Evolutionary conservation across 192 early-diverging fungal species (phyloP).

Genomic region (Chytriomyces confervae): DNA sequence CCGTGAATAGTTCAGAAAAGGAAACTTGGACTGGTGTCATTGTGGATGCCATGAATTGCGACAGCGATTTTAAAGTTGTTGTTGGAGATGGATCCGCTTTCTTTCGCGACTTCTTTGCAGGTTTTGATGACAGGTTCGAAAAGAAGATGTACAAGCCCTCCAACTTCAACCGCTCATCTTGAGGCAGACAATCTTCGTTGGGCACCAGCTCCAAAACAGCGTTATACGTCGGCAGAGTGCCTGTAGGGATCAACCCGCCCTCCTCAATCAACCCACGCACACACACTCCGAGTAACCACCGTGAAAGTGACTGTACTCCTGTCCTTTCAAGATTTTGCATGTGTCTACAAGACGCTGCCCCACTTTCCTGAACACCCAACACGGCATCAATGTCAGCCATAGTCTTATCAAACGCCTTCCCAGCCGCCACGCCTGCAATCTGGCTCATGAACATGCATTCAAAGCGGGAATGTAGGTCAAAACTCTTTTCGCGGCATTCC

Average conservation of each 20-base stretch:
- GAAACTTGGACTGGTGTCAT: no score
- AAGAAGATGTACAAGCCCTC: slow-evolving; percentile 8
- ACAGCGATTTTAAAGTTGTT: background rate
- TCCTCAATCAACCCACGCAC: slow-evolving; percentile 7
- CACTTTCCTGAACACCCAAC: no score
- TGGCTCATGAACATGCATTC: background rate
- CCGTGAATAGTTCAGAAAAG: slow-evolving; percentile 26
- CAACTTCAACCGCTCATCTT: background rate
- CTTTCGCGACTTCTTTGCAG: background rate
- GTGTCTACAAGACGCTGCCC: no score
- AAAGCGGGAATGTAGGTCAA: background rate
- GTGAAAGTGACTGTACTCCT: background rate
- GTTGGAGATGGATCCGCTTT: background rate
- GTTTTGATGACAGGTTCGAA: background rate
- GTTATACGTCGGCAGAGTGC: background rate
- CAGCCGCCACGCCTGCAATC: background rate
- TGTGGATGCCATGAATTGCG: background rate
- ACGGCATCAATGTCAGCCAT: background rate
- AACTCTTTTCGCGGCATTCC: background rate
- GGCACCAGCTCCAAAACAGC: slow-evolving; percentile 11
- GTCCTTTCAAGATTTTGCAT: no score
- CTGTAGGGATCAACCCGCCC: background rate
- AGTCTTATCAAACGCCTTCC: background rate
- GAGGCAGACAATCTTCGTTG: slow-evolving; percentile 5
- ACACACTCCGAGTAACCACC: slow-evolving; percentile 22